These are phyloP conservation scores for Eucalyptus polyanthemos DNA, from an alignment of 345 rosid species.

Conservation along the genomic window DNA sequence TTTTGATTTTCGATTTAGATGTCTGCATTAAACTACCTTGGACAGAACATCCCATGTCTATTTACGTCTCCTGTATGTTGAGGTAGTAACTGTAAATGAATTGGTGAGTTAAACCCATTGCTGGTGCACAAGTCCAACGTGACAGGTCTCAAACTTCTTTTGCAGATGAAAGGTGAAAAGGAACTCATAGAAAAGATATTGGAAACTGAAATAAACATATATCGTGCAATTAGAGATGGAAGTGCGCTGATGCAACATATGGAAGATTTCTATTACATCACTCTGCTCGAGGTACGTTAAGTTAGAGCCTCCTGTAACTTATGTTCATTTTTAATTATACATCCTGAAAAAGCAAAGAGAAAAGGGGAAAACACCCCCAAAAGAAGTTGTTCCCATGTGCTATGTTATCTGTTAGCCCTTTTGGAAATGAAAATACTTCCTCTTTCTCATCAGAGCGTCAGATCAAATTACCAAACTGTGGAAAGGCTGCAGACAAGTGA, in stretches of 20 bases:
- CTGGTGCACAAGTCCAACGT: not conserved
- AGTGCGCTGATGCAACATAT: conserved; percentile 97
- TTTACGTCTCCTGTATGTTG: not conserved
- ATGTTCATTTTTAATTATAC: not conserved
- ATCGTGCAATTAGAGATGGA: conserved; percentile 81
- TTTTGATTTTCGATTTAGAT: not conserved
- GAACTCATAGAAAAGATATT: conserved; percentile 80
- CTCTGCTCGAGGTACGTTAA: conserved; percentile 65
- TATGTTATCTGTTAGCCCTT: not conserved
- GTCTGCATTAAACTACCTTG: not conserved
- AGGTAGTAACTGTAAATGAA: not conserved
- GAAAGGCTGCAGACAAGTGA: conserved; percentile 1
- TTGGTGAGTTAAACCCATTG: not conserved
- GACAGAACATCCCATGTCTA: not conserved
- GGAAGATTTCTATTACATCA: conserved; percentile 95
- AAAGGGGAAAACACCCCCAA: not conserved
- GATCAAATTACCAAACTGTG: conserved; percentile 31
- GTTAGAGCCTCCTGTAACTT: not conserved
- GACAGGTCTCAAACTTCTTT: not conserved
- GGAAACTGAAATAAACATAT: conserved; percentile 87
- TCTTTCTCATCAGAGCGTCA: conserved; percentile 56
- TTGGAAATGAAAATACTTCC: not conserved
- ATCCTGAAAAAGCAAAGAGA: not conserved
- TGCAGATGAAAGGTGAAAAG: conserved; percentile 98
- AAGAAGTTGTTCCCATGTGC: not conserved